A percentile compares a stretch with the other conserved stretches of the same genome.
These are phyloP conservation scores for Smallanthus sonchifolius DNA, from an alignment of 129 eudicot species.

Conservation along the genomic window DNA sequence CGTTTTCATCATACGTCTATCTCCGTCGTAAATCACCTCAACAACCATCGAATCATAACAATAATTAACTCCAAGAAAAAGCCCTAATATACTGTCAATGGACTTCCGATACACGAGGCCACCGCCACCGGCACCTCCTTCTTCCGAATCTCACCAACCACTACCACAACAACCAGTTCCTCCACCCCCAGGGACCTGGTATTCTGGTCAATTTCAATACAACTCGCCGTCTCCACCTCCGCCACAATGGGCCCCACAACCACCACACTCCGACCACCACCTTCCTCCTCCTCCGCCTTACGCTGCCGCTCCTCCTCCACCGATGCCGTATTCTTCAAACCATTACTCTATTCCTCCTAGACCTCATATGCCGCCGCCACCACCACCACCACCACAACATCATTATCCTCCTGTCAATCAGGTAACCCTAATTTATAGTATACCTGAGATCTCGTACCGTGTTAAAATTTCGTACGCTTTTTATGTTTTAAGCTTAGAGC, in stretches of 20 bases:
- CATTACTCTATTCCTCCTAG: constrained; percentile 43
- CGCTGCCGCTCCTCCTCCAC: constrained; percentile 43
- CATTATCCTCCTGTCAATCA: constrained; percentile 48
- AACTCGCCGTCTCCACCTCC: constrained; percentile 54
- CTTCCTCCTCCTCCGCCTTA: constrained; percentile 46
- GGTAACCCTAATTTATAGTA: constrained; percentile 22
- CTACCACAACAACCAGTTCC: constrained; percentile 46
- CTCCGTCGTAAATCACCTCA: neutral
- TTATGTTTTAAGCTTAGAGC: neutral
- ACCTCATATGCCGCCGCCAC: constrained; percentile 37
- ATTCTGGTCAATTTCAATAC: constrained; percentile 49
- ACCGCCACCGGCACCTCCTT: constrained; percentile 47
- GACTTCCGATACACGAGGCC: constrained; percentile 69
- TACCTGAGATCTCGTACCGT: neutral
- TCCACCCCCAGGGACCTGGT: constrained; percentile 56
- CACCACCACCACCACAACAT: constrained; percentile 33
- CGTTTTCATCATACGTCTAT: neutral
- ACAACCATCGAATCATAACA: neutral
- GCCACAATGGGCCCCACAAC: constrained; percentile 43
- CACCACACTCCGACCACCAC: constrained; percentile 38
- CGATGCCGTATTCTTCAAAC: constrained; percentile 32
- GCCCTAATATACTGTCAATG: constrained; percentile 46
- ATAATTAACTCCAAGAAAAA: constrained; percentile 7
- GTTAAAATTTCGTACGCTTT: neutral
- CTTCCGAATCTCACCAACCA: constrained; percentile 53